phyloP scores from a whole-genome alignment of 768 basidiomycete genomes.

The Jaapia argillacea region DNA sequence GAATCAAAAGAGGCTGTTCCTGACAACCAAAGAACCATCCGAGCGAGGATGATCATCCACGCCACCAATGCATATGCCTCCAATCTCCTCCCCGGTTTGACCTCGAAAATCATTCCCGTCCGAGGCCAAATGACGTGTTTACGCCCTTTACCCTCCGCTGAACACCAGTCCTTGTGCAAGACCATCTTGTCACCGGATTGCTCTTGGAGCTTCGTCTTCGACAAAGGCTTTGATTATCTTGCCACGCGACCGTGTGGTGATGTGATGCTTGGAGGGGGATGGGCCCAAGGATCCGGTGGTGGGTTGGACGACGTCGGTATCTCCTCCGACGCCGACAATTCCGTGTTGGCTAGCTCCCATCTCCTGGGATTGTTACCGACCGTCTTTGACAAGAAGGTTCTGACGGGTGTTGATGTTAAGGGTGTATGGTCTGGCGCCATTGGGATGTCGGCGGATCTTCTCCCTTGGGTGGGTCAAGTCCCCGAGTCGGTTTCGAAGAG shows the following conservation, averaged over 20 bases:
- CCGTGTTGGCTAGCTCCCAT: conserved; percentile 27
- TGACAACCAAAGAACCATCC: too few relatives aligned
- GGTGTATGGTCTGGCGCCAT: conserved; percentile 56
- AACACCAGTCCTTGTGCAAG: too few relatives aligned
- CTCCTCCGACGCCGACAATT: conserved; percentile 25
- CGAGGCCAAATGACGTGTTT: conserved; percentile 40
- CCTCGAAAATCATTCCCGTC: conserved; percentile 50
- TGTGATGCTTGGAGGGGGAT: conserved; percentile 63
- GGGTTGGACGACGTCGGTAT: conserved; percentile 19
- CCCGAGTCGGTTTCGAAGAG: conserved; percentile 39
- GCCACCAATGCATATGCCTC: conserved; percentile 80
- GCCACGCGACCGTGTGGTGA: conserved; percentile 43
- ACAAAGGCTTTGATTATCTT: conserved; percentile 48
- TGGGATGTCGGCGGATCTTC: conserved; percentile 46
- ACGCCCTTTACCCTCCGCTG: conserved; percentile 37
- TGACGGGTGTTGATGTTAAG: conserved; percentile 35
- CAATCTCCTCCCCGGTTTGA: conserved; percentile 55
- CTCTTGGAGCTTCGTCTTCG: not conserved
- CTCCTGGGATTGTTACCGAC: conserved; percentile 37
- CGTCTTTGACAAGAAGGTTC: conserved; percentile 35
- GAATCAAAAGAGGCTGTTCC: too few relatives aligned
- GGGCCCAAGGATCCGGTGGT: conserved; percentile 21
- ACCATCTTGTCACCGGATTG: too few relatives aligned
- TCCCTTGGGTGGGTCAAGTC: conserved; percentile 65
- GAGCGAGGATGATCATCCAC: conserved; percentile 71